A percentile compares a stretch with the other conserved stretches of the same genome.
Evolutionary conservation across 371 early-diverging fungal genomes (phyloP).

Genomic region (Syncephalis fuscata): DNA sequence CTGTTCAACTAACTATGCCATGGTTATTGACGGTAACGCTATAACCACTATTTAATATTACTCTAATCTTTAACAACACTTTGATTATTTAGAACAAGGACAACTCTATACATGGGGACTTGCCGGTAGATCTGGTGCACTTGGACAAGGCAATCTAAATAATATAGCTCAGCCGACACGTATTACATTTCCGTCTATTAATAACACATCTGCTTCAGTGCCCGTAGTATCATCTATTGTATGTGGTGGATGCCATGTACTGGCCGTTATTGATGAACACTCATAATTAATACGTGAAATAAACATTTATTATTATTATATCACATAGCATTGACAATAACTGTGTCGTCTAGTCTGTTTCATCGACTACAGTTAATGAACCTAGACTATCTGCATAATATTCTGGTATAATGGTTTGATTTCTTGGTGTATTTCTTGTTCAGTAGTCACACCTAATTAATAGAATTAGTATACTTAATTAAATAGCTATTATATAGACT

Average conservation of each 20-base stretch:
- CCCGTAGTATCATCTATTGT: too few relatives aligned
- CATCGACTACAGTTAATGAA: neutral
- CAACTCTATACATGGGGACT: constrained; percentile 39
- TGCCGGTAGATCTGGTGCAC: constrained; percentile 27
- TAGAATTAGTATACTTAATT: neutral
- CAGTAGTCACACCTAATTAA: constrained; percentile 23
- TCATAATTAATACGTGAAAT: too few relatives aligned
- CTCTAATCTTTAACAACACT: neutral
- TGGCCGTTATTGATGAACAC: too few relatives aligned
- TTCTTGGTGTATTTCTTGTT: constrained; percentile 22
- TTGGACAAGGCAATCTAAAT: constrained; percentile 26
- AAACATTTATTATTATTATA: too few relatives aligned
- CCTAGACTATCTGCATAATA: constrained; percentile 35
- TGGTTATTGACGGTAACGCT: constrained; percentile 36
- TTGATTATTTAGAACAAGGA: constrained; percentile 17
- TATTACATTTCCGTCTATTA: constrained; percentile 11
- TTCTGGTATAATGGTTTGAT: constrained; percentile 29
- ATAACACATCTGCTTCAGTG: too few relatives aligned
- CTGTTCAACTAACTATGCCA: constrained; percentile 41
- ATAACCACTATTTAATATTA: too few relatives aligned
- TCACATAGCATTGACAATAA: too few relatives aligned
- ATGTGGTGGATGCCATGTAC: too few relatives aligned
- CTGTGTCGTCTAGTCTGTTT: too few relatives aligned
- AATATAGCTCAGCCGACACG: constrained; percentile 24
- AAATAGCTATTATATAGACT: neutral